phyloP scores from a whole-genome alignment of 1,284 basidiomycete genomes.

The Boletus mariae region DNA sequence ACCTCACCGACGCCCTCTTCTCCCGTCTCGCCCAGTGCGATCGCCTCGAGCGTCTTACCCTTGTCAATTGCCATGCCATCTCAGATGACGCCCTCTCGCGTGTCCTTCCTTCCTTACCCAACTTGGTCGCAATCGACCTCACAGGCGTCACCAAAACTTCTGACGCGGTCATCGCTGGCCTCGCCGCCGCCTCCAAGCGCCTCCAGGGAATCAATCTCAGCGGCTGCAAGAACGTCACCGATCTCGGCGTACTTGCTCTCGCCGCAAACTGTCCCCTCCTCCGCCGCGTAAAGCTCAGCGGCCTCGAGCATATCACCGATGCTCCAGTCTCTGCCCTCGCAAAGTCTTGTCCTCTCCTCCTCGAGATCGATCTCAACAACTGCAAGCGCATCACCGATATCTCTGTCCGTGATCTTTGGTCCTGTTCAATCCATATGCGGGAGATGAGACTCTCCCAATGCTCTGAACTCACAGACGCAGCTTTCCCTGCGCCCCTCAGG shows the following conservation, averaged over 20 bases:
- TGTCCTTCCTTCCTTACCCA: slow-evolving; percentile 69
- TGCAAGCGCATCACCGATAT: slow-evolving; percentile 79
- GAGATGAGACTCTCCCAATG: slow-evolving; percentile 89
- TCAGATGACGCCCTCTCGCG: slow-evolving; percentile 64
- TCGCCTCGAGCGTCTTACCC: slow-evolving; percentile 87
- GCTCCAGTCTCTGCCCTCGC: slow-evolving; percentile 77
- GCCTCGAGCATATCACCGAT: slow-evolving; percentile 77
- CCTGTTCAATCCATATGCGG: slow-evolving; percentile 76
- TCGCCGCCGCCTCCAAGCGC: slow-evolving; percentile 69
- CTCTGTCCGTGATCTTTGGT: slow-evolving; percentile 84
- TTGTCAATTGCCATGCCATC: slow-evolving; percentile 79
- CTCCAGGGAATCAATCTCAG: slow-evolving; percentile 93
- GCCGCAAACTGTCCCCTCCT: slow-evolving; percentile 75
- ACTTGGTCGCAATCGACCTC: slow-evolving; percentile 88
- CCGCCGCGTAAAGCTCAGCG: slow-evolving; percentile 85
- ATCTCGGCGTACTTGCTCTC: slow-evolving; percentile 74
- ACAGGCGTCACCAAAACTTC: slow-evolving; percentile 70
- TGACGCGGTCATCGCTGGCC: slow-evolving; percentile 66
- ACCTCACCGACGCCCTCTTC: slow-evolving; percentile 80
- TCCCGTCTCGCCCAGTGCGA: slow-evolving; percentile 72
- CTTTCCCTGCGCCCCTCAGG: slow-evolving; percentile 72
- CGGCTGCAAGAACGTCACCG: slow-evolving; percentile 80
- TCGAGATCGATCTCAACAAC: slow-evolving; percentile 91
- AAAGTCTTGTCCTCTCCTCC: slow-evolving; percentile 79
- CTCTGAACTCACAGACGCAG: slow-evolving; percentile 74